Evolutionary conservation across 164 flowering plant species (phyloP), one percentile per base, ranked within the genome.

Genomic region (Vitis rupestris): DNA sequence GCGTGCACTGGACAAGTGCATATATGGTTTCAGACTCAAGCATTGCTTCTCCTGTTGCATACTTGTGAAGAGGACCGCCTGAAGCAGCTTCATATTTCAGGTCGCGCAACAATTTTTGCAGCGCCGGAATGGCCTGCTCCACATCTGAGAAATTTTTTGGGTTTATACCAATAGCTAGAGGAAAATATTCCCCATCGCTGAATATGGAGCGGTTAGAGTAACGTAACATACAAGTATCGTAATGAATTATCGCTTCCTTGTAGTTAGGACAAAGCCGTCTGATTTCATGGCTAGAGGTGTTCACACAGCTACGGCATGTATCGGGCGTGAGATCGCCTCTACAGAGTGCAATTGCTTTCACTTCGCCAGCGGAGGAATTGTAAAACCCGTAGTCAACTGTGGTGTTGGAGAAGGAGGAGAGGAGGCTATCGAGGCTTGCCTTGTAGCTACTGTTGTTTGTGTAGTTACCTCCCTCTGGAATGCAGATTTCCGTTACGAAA

Each of bases 1-100:
- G 69, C 4, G 68, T 68, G 59, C 76, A 74, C 51, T 74, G 72
- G 3, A 64, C 60, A 19, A 68, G 69, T 8, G 69, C 72, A 53
- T 29, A 74, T 12, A 74, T 10, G 6, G 59, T 50, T 14, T 57
- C 11, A 16, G 13, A 54, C 7, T 4, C 17, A 37, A 49, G 58
- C 14, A 2, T 12, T 9, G 61, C 50, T 11, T 17, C 47, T 10
- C 63, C 67, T 16, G 57, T 30, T 5, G 70, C 75, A 54, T 12
- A 72, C 64, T 71, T 71, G 0, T 10, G 10, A 47, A n/a, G 50
- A n/a, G 69, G 65, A 50, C 17, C 64, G 4, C 74, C 74, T 10
- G 59, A 15, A 0, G 58, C 64, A 9, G 59, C 63, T 30, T n/a
- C 8, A 3, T 1, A 2, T 50, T n/a, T 2, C 23, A 69, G 23